Evolutionary conservation across 2,329 filamentous ascomycete species (phyloP).

Genomic region (Cryphonectria nitschkei): DNA sequence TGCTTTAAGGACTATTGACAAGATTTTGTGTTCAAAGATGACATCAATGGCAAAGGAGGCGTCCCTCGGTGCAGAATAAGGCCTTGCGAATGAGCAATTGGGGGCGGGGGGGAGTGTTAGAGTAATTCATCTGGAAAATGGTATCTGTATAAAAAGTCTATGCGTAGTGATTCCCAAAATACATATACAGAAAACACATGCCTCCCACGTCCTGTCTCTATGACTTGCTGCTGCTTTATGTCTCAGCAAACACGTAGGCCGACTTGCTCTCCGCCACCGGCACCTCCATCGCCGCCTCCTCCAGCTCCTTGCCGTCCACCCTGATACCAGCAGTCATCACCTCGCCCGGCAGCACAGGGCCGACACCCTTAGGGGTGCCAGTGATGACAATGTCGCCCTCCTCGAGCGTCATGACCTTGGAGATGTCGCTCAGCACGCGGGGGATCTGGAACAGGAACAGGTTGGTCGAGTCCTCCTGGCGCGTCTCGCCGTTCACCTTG

Average conservation of each 20-base stretch:
- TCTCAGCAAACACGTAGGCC: slow-evolving; percentile 77
- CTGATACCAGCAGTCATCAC: slow-evolving; percentile 82
- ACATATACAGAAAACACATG: slow-evolving; percentile 12
- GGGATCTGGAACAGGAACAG: slow-evolving; percentile 95
- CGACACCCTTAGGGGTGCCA: slow-evolving; percentile 97
- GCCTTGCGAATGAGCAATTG: neutral
- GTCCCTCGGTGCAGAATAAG: neutral
- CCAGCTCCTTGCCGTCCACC: slow-evolving; percentile 79
- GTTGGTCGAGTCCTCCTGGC: slow-evolving; percentile 86
- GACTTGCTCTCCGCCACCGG: slow-evolving; percentile 78
- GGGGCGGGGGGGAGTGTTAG: too few relatives aligned
- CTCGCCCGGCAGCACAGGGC: slow-evolving; percentile 82
- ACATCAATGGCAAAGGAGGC: neutral
- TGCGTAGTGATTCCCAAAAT: slow-evolving; percentile 8
- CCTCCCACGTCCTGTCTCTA: neutral
- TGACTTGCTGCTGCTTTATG: slow-evolving; percentile 46
- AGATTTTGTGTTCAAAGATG: too few relatives aligned
- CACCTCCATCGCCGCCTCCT: slow-evolving; percentile 84
- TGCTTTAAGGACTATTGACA: neutral
- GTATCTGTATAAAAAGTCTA: slow-evolving; percentile 18
- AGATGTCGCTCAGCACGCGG: slow-evolving; percentile 85
- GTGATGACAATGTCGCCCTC: slow-evolving; percentile 92
- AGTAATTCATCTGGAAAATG: neutral
- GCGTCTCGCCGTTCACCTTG: slow-evolving; percentile 76
- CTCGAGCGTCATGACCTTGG: slow-evolving; percentile 90